Conservation (phyloP, 1,139 yeast genomes). For the Blastobotrys buckinghamii region DNA sequence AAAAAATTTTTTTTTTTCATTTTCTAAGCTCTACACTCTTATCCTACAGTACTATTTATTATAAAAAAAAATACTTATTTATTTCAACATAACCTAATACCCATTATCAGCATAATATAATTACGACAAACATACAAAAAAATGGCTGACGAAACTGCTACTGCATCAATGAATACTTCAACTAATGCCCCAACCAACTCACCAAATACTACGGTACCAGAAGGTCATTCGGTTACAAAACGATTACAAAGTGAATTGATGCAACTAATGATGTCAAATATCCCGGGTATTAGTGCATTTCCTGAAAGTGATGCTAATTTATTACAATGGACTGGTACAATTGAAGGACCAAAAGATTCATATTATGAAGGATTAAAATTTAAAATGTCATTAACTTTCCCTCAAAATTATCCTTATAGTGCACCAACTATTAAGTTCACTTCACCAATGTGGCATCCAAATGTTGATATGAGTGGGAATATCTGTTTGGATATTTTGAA, state of each 20-base stretch:
- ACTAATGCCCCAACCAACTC: too few species aligned
- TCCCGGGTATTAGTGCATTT: slow-evolving; percentile 49
- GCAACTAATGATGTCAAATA: slow-evolving; percentile 45
- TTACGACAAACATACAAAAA: not conserved
- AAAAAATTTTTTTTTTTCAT: too few species aligned
- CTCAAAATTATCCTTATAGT: slow-evolving; percentile 54
- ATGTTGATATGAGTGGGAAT: slow-evolving; percentile 60
- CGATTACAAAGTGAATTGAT: slow-evolving; percentile 46
- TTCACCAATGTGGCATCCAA: slow-evolving; percentile 69
- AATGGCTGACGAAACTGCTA: slow-evolving; percentile 2
- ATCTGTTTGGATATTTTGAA: slow-evolving; percentile 49
- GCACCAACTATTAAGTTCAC: slow-evolving; percentile 58
- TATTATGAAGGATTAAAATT: slow-evolving; percentile 53
- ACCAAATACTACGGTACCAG: slow-evolving; percentile 23
- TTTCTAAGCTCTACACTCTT: too few species aligned
- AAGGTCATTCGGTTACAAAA: slow-evolving; percentile 41
- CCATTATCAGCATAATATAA: not conserved
- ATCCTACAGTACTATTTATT: too few species aligned
- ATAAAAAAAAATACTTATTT: too few species aligned
- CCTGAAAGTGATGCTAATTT: slow-evolving; percentile 49
- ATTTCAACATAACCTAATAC: too few species aligned
- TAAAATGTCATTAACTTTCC: slow-evolving; percentile 49
- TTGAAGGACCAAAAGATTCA: slow-evolving; percentile 58
- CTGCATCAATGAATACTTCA: not conserved
- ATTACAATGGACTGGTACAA: slow-evolving; percentile 55